A percentile compares a stretch with the other conserved stretches of the same genome.
phyloP scores from a whole-genome alignment of 176 grass and related monocot genomes.

The Dendrocalamus sinicus region DNA sequence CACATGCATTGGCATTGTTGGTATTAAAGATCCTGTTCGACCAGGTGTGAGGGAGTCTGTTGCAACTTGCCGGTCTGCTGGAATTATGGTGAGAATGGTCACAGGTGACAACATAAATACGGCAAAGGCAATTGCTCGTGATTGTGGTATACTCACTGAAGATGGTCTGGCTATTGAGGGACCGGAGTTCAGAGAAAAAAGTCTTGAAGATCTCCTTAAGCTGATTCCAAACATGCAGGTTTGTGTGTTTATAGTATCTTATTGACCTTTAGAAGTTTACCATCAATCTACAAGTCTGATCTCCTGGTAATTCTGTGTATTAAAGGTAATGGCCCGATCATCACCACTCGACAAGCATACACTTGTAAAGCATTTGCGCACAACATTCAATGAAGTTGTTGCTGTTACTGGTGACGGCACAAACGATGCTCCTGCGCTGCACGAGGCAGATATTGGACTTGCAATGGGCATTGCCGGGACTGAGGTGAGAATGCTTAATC shows the following conservation, averaged over 20 bases:
- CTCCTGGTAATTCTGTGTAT: slow-evolving; percentile 37
- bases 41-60: slow-evolving; percentile 96
- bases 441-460: slow-evolving; percentile 99
- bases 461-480: slow-evolving; percentile 98
- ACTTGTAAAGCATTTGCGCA: slow-evolving; percentile 89
- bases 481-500: slow-evolving; percentile 61
- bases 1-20: slow-evolving; percentile 89
- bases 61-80: slow-evolving; percentile 81
- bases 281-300: slow-evolving; percentile 24
- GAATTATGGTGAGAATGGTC: slow-evolving; percentile 94
- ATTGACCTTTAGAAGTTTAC: slow-evolving; percentile 15
- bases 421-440: slow-evolving; percentile 96
- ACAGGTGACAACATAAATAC: slow-evolving; percentile 98
- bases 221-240: slow-evolving; percentile 97
- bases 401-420: slow-evolving; percentile 98
- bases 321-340: slow-evolving; percentile 96
- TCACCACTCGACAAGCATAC: slow-evolving; percentile 97
- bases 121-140: slow-evolving; percentile 87
- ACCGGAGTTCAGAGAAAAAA: slow-evolving; percentile 87
- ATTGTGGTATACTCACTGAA: slow-evolving; percentile 97
- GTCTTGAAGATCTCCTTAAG: slow-evolving; percentile 61
- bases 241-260: slow-evolving; percentile 23
- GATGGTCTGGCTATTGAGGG: slow-evolving; percentile 91
- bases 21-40: slow-evolving; percentile 96
- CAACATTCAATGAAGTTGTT: slow-evolving; percentile 86